Evolutionary conservation across 768 basidiomycete genomes (phyloP).

Genomic region (Royoungia palumana): DNA sequence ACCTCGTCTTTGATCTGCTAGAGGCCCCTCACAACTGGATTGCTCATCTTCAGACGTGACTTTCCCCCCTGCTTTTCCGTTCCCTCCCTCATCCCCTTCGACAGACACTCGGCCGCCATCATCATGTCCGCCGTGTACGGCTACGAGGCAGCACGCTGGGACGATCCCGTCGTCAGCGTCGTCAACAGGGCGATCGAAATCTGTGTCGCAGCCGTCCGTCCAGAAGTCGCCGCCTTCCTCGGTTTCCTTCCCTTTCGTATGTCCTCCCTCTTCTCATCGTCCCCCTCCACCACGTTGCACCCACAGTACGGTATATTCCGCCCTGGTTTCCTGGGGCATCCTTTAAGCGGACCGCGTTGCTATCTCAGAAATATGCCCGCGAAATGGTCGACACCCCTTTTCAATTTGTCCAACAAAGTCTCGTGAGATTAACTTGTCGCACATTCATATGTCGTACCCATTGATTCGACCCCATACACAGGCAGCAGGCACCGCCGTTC

Average conservation of each 20-base stretch:
- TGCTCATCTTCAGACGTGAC: slow-evolving; percentile 27
- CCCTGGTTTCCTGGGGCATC: slow-evolving; percentile 40
- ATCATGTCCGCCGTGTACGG: slow-evolving; percentile 33
- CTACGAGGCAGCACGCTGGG: slow-evolving; percentile 21
- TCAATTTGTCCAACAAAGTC: slow-evolving; percentile 27
- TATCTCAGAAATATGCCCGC: slow-evolving; percentile 17
- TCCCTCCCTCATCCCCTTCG: neutral
- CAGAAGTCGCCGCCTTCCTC: slow-evolving; percentile 33
- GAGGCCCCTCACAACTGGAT: slow-evolving; percentile 15
- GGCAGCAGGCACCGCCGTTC: slow-evolving; percentile 22
- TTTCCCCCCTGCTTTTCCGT: neutral
- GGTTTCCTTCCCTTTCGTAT: slow-evolving; percentile 38
- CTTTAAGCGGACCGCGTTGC: slow-evolving; percentile 30
- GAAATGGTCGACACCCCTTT: slow-evolving; percentile 32
- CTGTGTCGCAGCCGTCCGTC: slow-evolving; percentile 19
- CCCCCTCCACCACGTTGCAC: neutral
- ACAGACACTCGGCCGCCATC: slow-evolving; percentile 24
- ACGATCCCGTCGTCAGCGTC: slow-evolving; percentile 27
- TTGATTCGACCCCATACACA: slow-evolving; percentile 3
- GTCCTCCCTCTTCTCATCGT: slow-evolving; percentile 2
- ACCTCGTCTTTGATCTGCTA: slow-evolving; percentile 26
- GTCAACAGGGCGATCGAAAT: slow-evolving; percentile 25
- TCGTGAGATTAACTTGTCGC: slow-evolving; percentile 22
- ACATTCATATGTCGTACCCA: neutral
- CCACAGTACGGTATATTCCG: slow-evolving; percentile 35